phyloP scores from a whole-genome alignment of 2,329 filamentous ascomycete species.

The Nectriaceae sp. region DNA sequence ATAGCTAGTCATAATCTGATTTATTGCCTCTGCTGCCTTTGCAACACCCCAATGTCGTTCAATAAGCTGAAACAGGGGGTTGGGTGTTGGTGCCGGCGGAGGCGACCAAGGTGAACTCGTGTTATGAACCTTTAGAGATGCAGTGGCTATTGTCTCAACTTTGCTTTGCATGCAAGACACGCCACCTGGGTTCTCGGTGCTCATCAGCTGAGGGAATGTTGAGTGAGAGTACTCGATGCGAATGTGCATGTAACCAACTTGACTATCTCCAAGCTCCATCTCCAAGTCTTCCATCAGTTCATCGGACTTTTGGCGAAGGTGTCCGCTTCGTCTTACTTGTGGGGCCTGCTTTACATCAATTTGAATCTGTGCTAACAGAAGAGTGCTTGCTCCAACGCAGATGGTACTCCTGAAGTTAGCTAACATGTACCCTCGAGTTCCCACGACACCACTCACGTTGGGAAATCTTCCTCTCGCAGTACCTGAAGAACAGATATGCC shows the following conservation, averaged over 20 bases:
- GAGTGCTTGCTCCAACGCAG: conserved; percentile 43
- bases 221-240: conserved; percentile 58
- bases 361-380: conserved; percentile 51
- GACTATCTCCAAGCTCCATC: conserved; percentile 52
- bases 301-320: conserved; percentile 48
- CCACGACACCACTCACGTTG: conserved; percentile 36
- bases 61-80: conserved; percentile 46
- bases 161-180: conserved; percentile 46
- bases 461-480: conserved; percentile 45
- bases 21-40: conserved; percentile 45
- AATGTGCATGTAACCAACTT: conserved; percentile 53
- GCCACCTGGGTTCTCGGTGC: conserved; percentile 28
- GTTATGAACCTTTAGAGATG: conserved; percentile 51
- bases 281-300: conserved; percentile 62
- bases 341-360: conserved; percentile 28
- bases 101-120: conserved; percentile 54
- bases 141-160: conserved; percentile 54
- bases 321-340: conserved; percentile 11
- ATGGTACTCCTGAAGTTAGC: conserved; percentile 38
- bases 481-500: conserved; percentile 48
- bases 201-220: conserved; percentile 46
- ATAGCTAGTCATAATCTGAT: conserved; percentile 28
- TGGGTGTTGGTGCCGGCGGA: conserved; percentile 35
- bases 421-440: neutral
- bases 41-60: conserved; percentile 50